Evolutionary conservation across 148 eudicot species (phyloP).

Genomic region (Bassia scoparia): DNA sequence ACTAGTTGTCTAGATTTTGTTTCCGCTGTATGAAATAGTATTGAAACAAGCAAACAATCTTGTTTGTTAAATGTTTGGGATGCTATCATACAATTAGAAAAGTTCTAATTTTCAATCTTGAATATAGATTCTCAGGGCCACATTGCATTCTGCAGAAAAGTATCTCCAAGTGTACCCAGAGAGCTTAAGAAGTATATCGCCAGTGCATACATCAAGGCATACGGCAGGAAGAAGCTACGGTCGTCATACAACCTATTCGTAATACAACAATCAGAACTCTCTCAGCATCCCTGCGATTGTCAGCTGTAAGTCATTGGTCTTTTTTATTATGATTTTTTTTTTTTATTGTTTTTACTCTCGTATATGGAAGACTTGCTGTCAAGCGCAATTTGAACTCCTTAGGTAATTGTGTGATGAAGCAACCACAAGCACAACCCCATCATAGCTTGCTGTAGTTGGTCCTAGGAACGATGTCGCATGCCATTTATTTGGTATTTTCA

Average conservation of each 20-base stretch:
- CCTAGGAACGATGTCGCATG: not conserved
- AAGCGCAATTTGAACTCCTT: slow-evolving; percentile 6
- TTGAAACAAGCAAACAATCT: not conserved
- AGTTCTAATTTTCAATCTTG: not conserved
- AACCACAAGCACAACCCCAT: too few relatives aligned
- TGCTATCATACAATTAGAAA: not conserved
- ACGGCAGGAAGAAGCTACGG: slow-evolving; percentile 89
- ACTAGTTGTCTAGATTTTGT: not conserved
- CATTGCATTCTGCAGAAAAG: slow-evolving; percentile 85
- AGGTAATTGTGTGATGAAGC: not conserved
- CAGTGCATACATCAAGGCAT: slow-evolving; percentile 89
- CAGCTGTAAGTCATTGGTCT: slow-evolving; percentile 68
- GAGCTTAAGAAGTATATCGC: slow-evolving; percentile 95
- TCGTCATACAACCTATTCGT: slow-evolving; percentile 87
- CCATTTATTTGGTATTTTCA: not conserved
- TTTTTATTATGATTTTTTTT: not conserved
- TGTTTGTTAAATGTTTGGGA: not conserved
- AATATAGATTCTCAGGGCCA: slow-evolving; percentile 63
- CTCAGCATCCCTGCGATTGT: slow-evolving; percentile 94
- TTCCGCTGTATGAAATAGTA: not conserved
- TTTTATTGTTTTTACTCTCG: not conserved
- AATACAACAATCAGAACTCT: slow-evolving; percentile 92
- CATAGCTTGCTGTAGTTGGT: not conserved
- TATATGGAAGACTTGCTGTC: not conserved
- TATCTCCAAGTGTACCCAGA: slow-evolving; percentile 72